A percentile compares a stretch with the other conserved stretches of the same genome.
These are phyloP conservation scores for Salicornia ramosissima DNA, from an alignment of 148 eudicot species.

Conservation along the genomic window DNA sequence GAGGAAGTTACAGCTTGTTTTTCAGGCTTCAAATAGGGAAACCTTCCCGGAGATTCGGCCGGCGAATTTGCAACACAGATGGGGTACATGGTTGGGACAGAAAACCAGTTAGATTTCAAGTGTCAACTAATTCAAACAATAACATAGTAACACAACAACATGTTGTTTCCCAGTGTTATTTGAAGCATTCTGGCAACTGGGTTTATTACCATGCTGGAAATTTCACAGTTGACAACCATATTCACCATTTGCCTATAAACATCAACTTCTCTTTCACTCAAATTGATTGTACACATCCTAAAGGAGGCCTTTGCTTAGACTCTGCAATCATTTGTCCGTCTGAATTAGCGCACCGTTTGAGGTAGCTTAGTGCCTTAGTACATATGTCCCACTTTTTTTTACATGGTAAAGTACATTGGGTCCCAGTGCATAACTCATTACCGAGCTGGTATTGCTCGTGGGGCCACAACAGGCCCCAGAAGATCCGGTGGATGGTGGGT, in stretches of 20 bases:
- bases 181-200: conserved; percentile 50
- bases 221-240: conserved; percentile 42
- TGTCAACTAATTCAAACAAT: conserved; percentile 37
- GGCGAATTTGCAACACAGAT: conserved; percentile 29
- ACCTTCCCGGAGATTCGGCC: conserved; percentile 24
- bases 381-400: conserved; percentile 8
- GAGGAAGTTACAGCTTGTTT: conserved; percentile 46
- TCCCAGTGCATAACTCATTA: too few relatives aligned
- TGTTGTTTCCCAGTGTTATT: conserved; percentile 30
- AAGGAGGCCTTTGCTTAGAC: conserved; percentile 70
- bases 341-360: conserved; percentile 18
- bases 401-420: too few relatives aligned
- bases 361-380: too few relatives aligned
- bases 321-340: conserved; percentile 54
- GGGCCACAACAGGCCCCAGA: too few relatives aligned
- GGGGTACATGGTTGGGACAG: conserved; percentile 66
- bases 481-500: too few relatives aligned
- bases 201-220: conserved; percentile 51
- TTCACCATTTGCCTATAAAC: conserved; percentile 18
- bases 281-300: conserved; percentile 78
- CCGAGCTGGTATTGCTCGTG: too few relatives aligned
- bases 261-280: conserved; percentile 65
- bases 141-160: too few relatives aligned
- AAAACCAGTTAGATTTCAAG: conserved; percentile 56
- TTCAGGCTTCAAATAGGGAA: conserved; percentile 59